phyloP scores from a whole-genome alignment of 371 early-diverging fungal species.

The Syncephalis plumigaleata region DNA sequence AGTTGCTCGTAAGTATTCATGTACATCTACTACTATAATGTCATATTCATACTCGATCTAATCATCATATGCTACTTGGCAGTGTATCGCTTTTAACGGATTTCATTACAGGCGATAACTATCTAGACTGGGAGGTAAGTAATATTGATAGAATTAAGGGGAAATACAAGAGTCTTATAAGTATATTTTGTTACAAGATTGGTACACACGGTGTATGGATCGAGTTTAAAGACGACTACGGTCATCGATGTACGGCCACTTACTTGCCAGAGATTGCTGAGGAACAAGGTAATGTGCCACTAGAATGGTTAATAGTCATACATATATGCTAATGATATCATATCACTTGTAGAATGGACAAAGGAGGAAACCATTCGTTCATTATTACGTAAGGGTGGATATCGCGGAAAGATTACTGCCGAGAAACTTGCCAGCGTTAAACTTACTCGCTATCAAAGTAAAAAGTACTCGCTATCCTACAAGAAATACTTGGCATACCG shows the following conservation, averaged over 20 bases:
- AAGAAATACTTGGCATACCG: constrained; percentile 28
- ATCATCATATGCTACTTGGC: background rate
- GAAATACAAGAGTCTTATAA: background rate
- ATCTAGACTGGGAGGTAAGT: constrained; percentile 69
- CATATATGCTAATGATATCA: constrained; percentile 11
- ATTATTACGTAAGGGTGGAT: constrained; percentile 74
- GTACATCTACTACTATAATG: too few relatives aligned
- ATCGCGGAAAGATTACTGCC: constrained; percentile 32
- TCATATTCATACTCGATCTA: too few relatives aligned
- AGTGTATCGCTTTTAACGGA: constrained; percentile 67
- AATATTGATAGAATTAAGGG: background rate
- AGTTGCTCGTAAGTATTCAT: constrained; percentile 24
- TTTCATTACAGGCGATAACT: constrained; percentile 57
- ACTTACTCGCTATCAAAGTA: constrained; percentile 71
- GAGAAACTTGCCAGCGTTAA: constrained; percentile 25
- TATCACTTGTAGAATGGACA: constrained; percentile 47
- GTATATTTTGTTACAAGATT: constrained; percentile 13
- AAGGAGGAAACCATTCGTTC: constrained; percentile 68
- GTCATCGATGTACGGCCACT: constrained; percentile 52
- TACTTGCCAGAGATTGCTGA: constrained; percentile 75
- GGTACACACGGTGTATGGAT: constrained; percentile 89
- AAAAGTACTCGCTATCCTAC: constrained; percentile 41
- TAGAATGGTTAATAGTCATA: background rate
- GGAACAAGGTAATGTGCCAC: constrained; percentile 25
- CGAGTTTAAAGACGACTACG: constrained; percentile 38